A percentile compares a stretch with the other conserved stretches of the same genome.
Evolutionary conservation across 371 early-diverging fungal genomes (phyloP).

Genomic region (Mortierella sp.): DNA sequence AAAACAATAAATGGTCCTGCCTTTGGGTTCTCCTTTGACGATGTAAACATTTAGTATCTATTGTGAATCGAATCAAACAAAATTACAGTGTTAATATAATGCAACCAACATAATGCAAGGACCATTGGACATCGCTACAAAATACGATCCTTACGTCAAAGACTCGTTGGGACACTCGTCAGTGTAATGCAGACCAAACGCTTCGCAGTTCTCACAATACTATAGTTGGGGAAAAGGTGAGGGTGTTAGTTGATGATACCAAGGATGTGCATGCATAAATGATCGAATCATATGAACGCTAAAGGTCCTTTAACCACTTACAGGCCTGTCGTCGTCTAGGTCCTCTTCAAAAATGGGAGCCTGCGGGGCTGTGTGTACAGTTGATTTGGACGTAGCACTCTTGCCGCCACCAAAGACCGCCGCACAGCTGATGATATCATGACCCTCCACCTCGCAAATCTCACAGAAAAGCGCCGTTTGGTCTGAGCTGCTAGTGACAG

Average conservation of each 20-base stretch:
- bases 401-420: constrained; percentile 57
- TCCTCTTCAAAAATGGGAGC: constrained; percentile 8
- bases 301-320: constrained; percentile 1
- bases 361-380: constrained; percentile 9
- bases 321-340: constrained; percentile 35
- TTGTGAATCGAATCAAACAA: not conserved
- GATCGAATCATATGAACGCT: not conserved
- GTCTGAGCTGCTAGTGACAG: constrained; percentile 21
- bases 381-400: constrained; percentile 17
- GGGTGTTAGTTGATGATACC: not conserved
- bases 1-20: not conserved
- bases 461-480: constrained; percentile 66
- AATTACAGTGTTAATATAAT: not conserved
- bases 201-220: constrained; percentile 81
- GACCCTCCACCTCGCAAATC: constrained; percentile 75
- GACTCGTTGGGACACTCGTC: constrained; percentile 75
- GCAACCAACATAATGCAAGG: not conserved
- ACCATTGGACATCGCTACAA: constrained; percentile 30
- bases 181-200: constrained; percentile 71
- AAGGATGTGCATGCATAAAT: not conserved
- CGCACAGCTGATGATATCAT: constrained; percentile 74
- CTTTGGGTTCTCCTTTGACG: not conserved
- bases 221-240: constrained; percentile 24
- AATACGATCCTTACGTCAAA: constrained; percentile 23
- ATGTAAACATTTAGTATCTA: not conserved